These are phyloP conservation scores for Marasmius fiardii DNA, from an alignment of 1,284 basidiomycete species.

Conservation along the genomic window DNA sequence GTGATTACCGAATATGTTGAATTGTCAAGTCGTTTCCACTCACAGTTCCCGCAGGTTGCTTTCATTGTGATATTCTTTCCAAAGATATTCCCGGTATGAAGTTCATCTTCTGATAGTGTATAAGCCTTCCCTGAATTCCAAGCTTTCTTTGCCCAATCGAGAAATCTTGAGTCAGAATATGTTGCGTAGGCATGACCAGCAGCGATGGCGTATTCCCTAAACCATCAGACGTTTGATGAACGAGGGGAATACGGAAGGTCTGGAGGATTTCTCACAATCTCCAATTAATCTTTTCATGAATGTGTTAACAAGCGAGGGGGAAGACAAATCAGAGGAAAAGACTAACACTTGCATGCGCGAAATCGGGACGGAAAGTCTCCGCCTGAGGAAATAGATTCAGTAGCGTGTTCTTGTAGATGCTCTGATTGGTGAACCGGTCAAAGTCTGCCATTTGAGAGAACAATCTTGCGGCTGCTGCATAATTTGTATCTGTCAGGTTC, in stretches of 20 bases:
- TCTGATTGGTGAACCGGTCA: conserved; percentile 5
- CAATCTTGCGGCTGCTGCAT: neutral
- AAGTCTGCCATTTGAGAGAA: conserved; percentile 8
- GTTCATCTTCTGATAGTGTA: neutral
- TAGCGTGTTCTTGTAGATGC: conserved; percentile 1
- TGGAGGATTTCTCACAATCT: neutral
- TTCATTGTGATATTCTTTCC: neutral
- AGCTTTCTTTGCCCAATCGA: neutral
- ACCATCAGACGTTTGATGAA: neutral
- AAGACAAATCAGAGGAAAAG: too few species aligned
- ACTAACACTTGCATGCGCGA: neutral
- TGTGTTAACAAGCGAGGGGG: neutral
- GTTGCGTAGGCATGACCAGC: neutral
- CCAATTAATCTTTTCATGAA: neutral
- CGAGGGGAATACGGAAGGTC: too few species aligned
- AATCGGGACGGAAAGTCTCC: neutral
- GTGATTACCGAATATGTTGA: too few species aligned
- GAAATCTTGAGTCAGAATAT: neutral
- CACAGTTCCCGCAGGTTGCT: neutral
- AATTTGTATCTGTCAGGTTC: neutral
- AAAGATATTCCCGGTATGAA: neutral
- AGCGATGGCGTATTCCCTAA: neutral
- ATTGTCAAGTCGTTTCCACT: neutral
- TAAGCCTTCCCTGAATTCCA: neutral
- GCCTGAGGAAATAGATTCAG: conserved; percentile 1